These are phyloP conservation scores for Cystobasidium ongulense DNA, from an alignment of 768 basidiomycete species.

Conservation along the genomic window DNA sequence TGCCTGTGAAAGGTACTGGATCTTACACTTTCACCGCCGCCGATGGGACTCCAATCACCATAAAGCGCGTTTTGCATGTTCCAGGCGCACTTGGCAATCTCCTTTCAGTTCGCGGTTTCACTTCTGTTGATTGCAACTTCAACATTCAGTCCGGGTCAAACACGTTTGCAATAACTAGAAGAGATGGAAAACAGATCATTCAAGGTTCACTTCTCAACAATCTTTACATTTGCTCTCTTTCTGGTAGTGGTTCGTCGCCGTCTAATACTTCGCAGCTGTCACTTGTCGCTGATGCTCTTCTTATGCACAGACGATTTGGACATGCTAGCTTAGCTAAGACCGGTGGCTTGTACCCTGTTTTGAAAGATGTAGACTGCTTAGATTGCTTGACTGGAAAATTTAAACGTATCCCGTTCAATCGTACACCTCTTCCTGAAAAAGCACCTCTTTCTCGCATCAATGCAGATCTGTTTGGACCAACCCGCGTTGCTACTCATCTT, in stretches of 20 bases:
- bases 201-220: background rate
- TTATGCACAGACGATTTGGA: constrained; percentile 25
- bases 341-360: constrained; percentile 10
- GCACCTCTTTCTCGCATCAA: constrained; percentile 3
- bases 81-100: constrained; percentile 1
- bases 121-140: background rate
- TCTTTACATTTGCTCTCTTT: constrained; percentile 1
- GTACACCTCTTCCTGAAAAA: background rate
- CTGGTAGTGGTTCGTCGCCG: constrained; percentile 4
- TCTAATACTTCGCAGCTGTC: background rate
- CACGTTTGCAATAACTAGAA: background rate
- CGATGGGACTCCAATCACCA: background rate
- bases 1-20: background rate
- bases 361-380: background rate
- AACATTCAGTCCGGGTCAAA: background rate
- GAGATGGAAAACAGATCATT: background rate
- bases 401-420: constrained; percentile 3
- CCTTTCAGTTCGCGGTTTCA: background rate
- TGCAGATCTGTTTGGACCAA: constrained; percentile 12
- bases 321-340: constrained; percentile 18
- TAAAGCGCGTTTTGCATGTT: constrained; percentile 4
- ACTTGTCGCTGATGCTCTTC: constrained; percentile 12
- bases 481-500: background rate
- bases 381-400: constrained; percentile 9
- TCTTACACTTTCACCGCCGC: background rate